Evolutionary conservation across 1,139 yeast species (phyloP), one percentile per base, ranked within the genome.

Genomic region (Magnusiomyces ingens): DNA sequence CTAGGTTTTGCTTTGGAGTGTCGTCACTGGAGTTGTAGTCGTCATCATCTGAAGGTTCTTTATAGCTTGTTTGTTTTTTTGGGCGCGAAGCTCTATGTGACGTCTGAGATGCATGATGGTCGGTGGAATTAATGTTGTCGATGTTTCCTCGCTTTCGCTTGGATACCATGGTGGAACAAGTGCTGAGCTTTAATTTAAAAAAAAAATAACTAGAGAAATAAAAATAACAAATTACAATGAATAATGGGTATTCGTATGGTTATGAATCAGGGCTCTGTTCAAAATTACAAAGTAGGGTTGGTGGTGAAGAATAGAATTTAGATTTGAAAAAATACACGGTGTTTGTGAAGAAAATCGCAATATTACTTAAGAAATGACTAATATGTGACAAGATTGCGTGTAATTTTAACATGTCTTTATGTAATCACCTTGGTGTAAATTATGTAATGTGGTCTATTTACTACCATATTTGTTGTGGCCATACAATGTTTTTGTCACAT

Each of bases 1-100:
- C 44, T 36, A 36, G 54, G 11, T 51, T 48, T 11, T 45, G 51
- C 15, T 49, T 48, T 35, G 51, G 48, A 13, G 43, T 36, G n/a
- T 36, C 40, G 8, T 36, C 17, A 12, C 17, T 36, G n/a, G n/a
- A 13, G 40, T 36, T 36, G 40, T 36, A 13, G 40, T 36, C 40
- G n/a, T 36, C 40, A 12, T 36, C 40, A 36, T 36, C 40, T 3
- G 40, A 13, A 4, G n/a, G 17, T 13, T 36, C 40, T 36, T n/a
- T 36, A 36, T 36, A 36, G 40, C 11, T 36, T 36, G 40, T 12
- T 36, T 36, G n/a, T 36, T n/a, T 36, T 12, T 36, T 36, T 36
- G 17, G 5, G 11, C 40, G 40, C 5, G 40, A 36, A n/a, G 40
- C 17, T 36, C 40, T 12, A n/a, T 12, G 4, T 13, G 40, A 12